phyloP scores from a whole-genome alignment of 306 rosid species.

The Cucurbita maxima region DNA sequence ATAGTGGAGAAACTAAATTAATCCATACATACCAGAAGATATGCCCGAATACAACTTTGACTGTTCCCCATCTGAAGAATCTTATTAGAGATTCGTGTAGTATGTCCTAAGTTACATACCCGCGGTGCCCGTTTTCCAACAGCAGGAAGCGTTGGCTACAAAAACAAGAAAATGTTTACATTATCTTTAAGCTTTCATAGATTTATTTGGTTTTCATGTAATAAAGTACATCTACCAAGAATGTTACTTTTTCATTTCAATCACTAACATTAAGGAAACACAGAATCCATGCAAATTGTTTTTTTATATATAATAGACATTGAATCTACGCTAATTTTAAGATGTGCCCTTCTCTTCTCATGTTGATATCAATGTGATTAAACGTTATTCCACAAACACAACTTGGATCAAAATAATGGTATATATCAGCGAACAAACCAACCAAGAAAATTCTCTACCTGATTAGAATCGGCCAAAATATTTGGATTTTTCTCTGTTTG shows the following conservation, averaged over 20 bases:
- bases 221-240: background rate
- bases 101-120: constrained; percentile 80
- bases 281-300: background rate
- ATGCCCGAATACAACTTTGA: constrained; percentile 43
- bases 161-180: constrained; percentile 10
- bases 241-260: background rate
- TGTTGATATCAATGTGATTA: background rate
- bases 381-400: background rate
- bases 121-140: constrained; percentile 55
- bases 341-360: background rate
- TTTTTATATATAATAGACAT: background rate
- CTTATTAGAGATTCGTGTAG: constrained; percentile 64
- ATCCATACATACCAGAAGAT: constrained; percentile 48
- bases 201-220: background rate
- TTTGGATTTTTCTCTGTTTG: constrained; percentile 52
- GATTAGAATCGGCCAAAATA: constrained; percentile 35
- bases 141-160: constrained; percentile 70
- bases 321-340: background rate
- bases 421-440: background rate
- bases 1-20: background rate
- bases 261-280: background rate
- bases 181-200: constrained; percentile 2
- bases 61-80: constrained; percentile 54
- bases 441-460: constrained; percentile 30
- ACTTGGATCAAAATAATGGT: background rate